Evolutionary conservation across 805 yeast species (phyloP).

Genomic region (Candida ponderosae): DNA sequence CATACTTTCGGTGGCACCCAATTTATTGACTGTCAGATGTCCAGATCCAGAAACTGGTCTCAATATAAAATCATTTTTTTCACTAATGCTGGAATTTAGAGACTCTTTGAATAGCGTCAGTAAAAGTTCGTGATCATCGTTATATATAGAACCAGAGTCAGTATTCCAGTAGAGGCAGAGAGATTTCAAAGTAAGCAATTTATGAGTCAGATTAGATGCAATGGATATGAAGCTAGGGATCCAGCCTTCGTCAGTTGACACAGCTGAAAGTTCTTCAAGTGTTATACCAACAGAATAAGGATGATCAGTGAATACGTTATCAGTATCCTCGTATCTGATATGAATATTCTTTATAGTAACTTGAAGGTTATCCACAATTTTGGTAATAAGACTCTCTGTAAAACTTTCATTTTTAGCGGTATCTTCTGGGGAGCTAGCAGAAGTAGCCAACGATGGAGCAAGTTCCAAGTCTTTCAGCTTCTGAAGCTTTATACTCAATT

Average conservation of each 20-base stretch:
- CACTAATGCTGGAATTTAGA: constrained; percentile 23
- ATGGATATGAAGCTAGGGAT: constrained; percentile 75
- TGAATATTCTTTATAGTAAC: constrained; percentile 88
- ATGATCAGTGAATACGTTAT: constrained; percentile 53
- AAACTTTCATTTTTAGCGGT: constrained; percentile 64
- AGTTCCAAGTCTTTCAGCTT: constrained; percentile 59
- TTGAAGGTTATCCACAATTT: constrained; percentile 88
- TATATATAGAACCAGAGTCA: constrained; percentile 39
- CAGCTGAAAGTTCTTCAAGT: constrained; percentile 80
- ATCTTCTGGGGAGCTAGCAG: constrained; percentile 26
- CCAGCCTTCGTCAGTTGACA: constrained; percentile 84
- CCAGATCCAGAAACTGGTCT: constrained; percentile 90
- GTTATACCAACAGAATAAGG: constrained; percentile 84
- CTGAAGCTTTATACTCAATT: constrained; percentile 59
- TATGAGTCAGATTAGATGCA: constrained; percentile 58
- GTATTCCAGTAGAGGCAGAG: constrained; percentile 84
- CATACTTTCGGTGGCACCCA: constrained; percentile 56
- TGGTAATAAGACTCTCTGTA: constrained; percentile 79
- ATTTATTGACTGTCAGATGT: constrained; percentile 69
- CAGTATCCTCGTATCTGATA: constrained; percentile 80
- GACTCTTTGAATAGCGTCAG: constrained; percentile 39
- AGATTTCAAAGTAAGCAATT: constrained; percentile 66
- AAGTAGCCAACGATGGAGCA: constrained; percentile 22
- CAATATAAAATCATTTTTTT: constrained; percentile 41
- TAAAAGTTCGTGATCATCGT: constrained; percentile 41